Conservation (phyloP, 2,329 filamentous ascomycete species). For the Penicillium sp. region DNA sequence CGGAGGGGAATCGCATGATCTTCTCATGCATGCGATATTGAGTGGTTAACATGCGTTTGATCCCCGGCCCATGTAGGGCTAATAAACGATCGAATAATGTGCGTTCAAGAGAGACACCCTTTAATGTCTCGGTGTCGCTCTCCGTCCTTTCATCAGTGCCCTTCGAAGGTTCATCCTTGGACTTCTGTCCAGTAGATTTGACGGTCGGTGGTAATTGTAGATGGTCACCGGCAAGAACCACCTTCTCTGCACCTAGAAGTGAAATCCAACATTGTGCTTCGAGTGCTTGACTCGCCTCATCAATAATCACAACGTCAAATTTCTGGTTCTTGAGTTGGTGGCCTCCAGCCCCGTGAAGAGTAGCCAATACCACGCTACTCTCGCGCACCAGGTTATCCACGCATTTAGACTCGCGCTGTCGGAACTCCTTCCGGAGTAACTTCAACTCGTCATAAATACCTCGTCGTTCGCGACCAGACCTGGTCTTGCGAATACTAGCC, state of each 20-base stretch:
- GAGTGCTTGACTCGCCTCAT: conserved; percentile 92
- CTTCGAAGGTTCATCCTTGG: conserved; percentile 33
- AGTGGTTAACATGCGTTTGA: conserved; percentile 93
- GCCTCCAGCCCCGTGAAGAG: conserved; percentile 86
- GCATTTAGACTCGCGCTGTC: conserved; percentile 78
- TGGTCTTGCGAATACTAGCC: conserved; percentile 81
- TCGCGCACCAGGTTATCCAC: conserved; percentile 70
- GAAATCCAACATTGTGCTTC: conserved; percentile 98
- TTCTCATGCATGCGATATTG: conserved; percentile 97
- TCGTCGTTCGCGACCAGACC: conserved; percentile 72
- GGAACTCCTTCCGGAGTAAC: conserved; percentile 81
- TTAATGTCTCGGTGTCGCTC: conserved; percentile 37
- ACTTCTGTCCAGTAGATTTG: conserved; percentile 62
- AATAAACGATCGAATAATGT: conserved; percentile 91
- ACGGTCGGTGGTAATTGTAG: conserved; percentile 92
- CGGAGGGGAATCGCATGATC: conserved; percentile 93
- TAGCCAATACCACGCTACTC: conserved; percentile 87
- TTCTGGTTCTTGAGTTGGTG: conserved; percentile 73
- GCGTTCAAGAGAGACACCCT: conserved; percentile 69
- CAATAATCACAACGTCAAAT: conserved; percentile 93
- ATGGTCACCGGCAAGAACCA: conserved; percentile 90
- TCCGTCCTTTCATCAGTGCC: conserved; percentile 32
- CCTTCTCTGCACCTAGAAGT: conserved; percentile 73
- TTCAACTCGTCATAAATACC: conserved; percentile 83
- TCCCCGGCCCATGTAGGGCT: conserved; percentile 70